Percentiles rank a stretch among this genome's conserved stretches.
These are phyloP conservation scores for Aphanomyces stellatus DNA, from an alignment of 352 stramenopile species.

Conservation along the genomic window DNA sequence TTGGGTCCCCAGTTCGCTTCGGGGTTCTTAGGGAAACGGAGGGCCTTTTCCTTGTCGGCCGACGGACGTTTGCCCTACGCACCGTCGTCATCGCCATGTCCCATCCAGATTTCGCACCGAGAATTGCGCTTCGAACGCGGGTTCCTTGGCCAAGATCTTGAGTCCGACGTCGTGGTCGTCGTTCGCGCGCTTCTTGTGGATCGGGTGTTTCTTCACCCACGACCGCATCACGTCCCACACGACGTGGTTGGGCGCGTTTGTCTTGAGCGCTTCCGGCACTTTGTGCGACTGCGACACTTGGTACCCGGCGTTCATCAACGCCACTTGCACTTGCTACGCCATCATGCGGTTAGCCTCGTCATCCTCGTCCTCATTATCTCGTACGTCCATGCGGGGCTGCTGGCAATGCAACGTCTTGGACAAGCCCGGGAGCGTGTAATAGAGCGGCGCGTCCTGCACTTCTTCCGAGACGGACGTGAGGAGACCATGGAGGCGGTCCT, in stretches of 20 bases:
- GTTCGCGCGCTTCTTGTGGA: conserved; percentile 78
- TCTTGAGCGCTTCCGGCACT: conserved; percentile 97
- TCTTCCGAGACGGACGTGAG: conserved; percentile 95
- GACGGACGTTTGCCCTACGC: conserved; percentile 23
- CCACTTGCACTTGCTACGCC: conserved; percentile 83
- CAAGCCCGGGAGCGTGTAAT: conserved; percentile 94
- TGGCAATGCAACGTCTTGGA: conserved; percentile 90
- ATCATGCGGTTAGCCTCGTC: neutral
- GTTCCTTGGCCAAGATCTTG: conserved; percentile 82
- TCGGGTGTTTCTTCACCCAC: conserved; percentile 93
- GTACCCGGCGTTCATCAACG: conserved; percentile 95
- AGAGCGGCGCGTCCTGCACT: conserved; percentile 91
- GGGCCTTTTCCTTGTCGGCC: conserved; percentile 78
- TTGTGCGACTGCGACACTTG: conserved; percentile 97
- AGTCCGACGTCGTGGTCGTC: conserved; percentile 59
- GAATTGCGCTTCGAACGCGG: conserved; percentile 80
- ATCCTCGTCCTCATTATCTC: neutral
- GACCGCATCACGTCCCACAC: conserved; percentile 98
- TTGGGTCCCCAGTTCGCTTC: conserved; percentile 96
- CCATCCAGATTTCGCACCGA: too few species aligned
- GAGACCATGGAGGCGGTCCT: conserved; percentile 89
- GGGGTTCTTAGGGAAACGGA: conserved; percentile 92
- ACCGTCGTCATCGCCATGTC: neutral
- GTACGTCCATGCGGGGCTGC: conserved; percentile 81
- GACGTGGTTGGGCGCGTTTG: conserved; percentile 94